Base-by-base conservation (phyloP, 2,329 filamentous ascomycete genomes). In the Cladosporium austrohemisphaericum region DNA sequence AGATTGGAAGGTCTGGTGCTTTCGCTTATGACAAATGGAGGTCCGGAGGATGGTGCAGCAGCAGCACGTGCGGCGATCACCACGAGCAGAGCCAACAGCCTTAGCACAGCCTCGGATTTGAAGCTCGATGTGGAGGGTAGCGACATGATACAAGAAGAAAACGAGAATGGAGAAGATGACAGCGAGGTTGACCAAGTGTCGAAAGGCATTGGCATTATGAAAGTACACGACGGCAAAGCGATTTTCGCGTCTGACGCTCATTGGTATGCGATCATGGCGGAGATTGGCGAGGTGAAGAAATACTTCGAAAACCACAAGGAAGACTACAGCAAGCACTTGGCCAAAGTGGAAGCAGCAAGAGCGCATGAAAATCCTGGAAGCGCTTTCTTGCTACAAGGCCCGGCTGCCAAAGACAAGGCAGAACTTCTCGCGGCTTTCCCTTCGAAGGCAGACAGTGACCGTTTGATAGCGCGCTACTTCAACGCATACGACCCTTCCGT, bases 231-330 rank as follows among this genome's bases (percentile, higher is more conserved):
- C 51, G 73, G 73, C 48, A 68, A 68, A 41, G 67, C 71, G 4
- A 59, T 76, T 3, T 77, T 74, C 52, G 73, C 72, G 10, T 76
- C 74, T 0, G 74, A 76, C 52, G 72, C 73, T 45, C 74, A 77
- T 60, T 77, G 74, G 74, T 76, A 74, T 55, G 72, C 74, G 5
- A 76, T 77, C 38, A 55, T 77, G 20, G 71, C 72, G 44, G 74
- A 85, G 78, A 93, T 98, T 55, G 77, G 88, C 8, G 93, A 98
- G 71, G 92, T 98, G 20, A 95, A 92, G 65, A 91, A 85, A 58
- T 96, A 93, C 70, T 97, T 95, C 61, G 71, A 73, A 14, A 81
- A 78, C 28, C 89, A 96, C 69, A 94, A 93, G 67, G 91, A 93
- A 63, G 90, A 96, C 57, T 77, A 92, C 52, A 88, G 94, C 64